Conservation (phyloP, 169 alveolate genomes). For the Plasmodium cynomolgi region DNA sequence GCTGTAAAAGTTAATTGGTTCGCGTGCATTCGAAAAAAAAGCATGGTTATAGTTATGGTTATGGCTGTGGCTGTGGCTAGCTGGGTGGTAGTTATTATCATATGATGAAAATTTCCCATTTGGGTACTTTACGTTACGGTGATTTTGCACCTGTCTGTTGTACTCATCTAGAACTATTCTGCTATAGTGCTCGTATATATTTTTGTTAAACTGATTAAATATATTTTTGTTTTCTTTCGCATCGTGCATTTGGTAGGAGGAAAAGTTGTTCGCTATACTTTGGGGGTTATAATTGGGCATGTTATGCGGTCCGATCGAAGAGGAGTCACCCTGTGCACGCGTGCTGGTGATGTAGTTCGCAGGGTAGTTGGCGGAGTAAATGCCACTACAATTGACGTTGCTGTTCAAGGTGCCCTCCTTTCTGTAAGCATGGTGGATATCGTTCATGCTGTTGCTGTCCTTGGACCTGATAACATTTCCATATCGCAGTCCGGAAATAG, state of each 20-base stretch:
- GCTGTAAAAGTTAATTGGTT: conserved; percentile 4
- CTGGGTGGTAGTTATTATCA: conserved; percentile 8
- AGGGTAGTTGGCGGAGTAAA: background rate
- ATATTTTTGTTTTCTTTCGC: conserved; percentile 3
- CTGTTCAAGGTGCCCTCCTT: background rate
- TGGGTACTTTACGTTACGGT: background rate
- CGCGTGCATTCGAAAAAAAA: background rate
- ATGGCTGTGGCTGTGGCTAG: background rate
- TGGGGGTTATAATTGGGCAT: background rate
- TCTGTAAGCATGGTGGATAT: background rate
- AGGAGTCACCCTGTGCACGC: background rate
- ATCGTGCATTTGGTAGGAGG: background rate
- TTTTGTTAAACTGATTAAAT: background rate
- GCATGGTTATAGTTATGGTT: background rate
- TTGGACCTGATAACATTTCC: background rate
- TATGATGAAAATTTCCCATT: conserved; percentile 20
- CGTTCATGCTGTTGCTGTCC: background rate
- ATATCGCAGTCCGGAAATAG: background rate
- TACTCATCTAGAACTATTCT: background rate
- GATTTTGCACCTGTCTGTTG: background rate
- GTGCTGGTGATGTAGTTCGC: background rate
- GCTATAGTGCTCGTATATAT: background rate
- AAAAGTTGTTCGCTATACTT: background rate
- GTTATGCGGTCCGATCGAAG: background rate
- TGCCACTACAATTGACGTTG: background rate